Conservation (phyloP, 768 basidiomycete species). For the Auricularia sp. region DNA sequence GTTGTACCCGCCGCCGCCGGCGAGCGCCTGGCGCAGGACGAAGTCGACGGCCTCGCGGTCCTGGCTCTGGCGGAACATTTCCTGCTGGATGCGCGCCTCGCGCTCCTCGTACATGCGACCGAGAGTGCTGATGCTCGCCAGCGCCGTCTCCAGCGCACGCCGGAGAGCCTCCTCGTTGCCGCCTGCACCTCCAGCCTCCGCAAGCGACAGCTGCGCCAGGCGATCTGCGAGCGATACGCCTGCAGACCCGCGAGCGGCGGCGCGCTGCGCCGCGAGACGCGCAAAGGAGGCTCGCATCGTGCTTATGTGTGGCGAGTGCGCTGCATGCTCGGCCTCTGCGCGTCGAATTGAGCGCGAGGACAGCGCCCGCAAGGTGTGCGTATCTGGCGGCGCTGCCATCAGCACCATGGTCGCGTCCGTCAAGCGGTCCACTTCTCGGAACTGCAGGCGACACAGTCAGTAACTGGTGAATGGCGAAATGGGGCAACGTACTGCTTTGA, state of each 20-base stretch:
- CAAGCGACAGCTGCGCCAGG: background rate
- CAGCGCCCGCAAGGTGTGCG: conserved; percentile 30
- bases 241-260: background rate
- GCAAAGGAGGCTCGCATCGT: conserved; percentile 1
- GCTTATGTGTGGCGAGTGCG: conserved; percentile 28
- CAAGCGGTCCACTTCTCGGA: conserved; percentile 69
- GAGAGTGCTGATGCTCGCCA: too few species aligned
- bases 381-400: conserved; percentile 65
- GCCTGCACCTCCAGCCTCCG: conserved; percentile 26
- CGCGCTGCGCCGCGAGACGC: background rate
- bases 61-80: conserved; percentile 53
- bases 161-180: too few species aligned
- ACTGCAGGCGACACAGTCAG: conserved; percentile 30
- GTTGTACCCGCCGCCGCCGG: background rate
- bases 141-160: too few species aligned
- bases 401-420: conserved; percentile 72
- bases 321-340: conserved; percentile 17
- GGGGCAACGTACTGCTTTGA: conserved; percentile 48
- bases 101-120: conserved; percentile 51
- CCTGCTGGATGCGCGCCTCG: conserved; percentile 60
- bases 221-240: too few species aligned
- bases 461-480: background rate
- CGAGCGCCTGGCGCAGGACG: conserved; percentile 43
- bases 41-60: conserved; percentile 61
- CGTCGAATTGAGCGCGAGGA: conserved; percentile 29